These are phyloP conservation scores for Sugiyamaella lignohabitans DNA, from an alignment of 805 yeast genomes.

Conservation along the genomic window DNA sequence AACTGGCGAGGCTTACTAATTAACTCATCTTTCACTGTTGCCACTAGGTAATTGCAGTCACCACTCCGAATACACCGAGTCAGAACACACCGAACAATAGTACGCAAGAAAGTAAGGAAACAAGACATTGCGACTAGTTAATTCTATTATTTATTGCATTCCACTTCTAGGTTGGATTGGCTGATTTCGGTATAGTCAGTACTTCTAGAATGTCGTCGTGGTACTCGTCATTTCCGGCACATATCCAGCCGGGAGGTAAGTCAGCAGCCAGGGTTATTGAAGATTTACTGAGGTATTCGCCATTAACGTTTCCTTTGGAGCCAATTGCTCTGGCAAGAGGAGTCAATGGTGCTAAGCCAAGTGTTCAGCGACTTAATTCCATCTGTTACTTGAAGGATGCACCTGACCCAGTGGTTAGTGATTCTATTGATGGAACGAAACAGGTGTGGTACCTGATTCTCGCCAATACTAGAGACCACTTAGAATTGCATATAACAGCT, in stretches of 20 bases:
- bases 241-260: conserved; percentile 19
- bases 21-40: no score
- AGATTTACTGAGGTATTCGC: conserved; percentile 25
- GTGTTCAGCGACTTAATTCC: conserved; percentile 11
- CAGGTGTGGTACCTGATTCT: conserved; percentile 15
- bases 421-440: conserved; percentile 12
- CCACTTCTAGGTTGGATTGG: no score
- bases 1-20: no score
- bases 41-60: no score
- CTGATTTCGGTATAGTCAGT: no score
- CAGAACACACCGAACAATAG: no score
- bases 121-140: no score
- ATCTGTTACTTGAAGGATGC: conserved; percentile 12
- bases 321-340: conserved; percentile 6
- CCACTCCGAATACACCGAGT: no score
- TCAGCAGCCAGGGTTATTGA: conserved; percentile 27
- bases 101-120: no score
- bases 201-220: no score
- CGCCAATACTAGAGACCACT: conserved; percentile 19
- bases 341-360: conserved; percentile 12
- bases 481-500: conserved; percentile 16
- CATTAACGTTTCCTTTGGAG: conserved; percentile 13
- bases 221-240: neutral
- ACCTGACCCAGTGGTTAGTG: conserved; percentile 13
- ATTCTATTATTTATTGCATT: no score